Evolutionary conservation across 805 yeast genomes (phyloP).

Genomic region (Nakazawaea ishiwadae): DNA sequence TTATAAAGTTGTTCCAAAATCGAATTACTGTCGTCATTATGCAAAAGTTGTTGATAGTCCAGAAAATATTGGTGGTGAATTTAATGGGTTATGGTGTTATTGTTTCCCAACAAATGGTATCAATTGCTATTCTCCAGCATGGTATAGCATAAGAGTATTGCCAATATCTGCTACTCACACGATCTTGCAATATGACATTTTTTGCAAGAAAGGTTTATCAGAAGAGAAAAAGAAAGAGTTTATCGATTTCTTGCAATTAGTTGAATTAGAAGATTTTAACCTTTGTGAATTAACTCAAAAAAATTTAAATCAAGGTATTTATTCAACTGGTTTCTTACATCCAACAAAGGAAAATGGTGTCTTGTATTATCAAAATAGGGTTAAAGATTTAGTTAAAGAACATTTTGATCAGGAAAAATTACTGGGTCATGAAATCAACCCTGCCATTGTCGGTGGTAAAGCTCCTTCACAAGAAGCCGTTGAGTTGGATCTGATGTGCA

Average conservation of each 20-base stretch:
- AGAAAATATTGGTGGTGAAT: constrained; percentile 54
- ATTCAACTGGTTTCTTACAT: constrained; percentile 54
- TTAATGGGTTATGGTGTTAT: constrained; percentile 61
- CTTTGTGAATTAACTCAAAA: constrained; percentile 56
- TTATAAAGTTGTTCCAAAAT: constrained; percentile 58
- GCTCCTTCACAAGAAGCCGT: constrained; percentile 36
- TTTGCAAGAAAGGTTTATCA: constrained; percentile 53
- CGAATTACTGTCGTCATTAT: constrained; percentile 56
- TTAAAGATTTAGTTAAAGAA: constrained; percentile 51
- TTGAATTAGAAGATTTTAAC: constrained; percentile 58
- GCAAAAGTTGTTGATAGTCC: constrained; percentile 39
- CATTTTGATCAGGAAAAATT: constrained; percentile 43
- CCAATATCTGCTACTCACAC: constrained; percentile 52
- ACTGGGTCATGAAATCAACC: constrained; percentile 44
- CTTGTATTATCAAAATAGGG: constrained; percentile 49
- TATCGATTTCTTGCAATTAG: constrained; percentile 58
- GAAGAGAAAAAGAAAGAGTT: constrained; percentile 53
- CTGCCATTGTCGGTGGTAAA: constrained; percentile 42
- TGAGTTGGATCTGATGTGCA: constrained; percentile 47
- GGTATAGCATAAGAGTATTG: constrained; percentile 58
- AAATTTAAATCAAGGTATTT: constrained; percentile 57
- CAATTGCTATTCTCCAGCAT: constrained; percentile 63
- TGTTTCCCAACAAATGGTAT: constrained; percentile 56
- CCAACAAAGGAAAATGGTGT: constrained; percentile 59
- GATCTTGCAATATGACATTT: constrained; percentile 55